Evolutionary conservation across 2,329 filamentous ascomycete species (phyloP), one percentile per base, ranked within the genome.

Genomic region (Colletotrichum noveboracense): DNA sequence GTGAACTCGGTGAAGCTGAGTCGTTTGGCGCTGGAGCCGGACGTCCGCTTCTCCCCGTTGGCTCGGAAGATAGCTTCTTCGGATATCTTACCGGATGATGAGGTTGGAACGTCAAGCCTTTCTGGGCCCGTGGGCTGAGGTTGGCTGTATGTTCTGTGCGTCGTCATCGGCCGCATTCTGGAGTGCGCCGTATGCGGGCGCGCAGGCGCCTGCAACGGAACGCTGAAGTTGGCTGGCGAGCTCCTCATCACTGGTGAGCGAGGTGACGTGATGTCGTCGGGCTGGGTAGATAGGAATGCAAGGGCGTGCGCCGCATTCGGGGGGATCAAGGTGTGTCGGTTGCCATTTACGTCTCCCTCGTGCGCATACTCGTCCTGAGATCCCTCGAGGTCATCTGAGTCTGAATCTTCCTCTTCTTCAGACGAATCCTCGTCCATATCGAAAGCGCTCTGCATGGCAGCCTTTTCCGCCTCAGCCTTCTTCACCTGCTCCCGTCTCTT

Each of bases 1-100:
- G 90, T 89, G 77, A 92, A 91, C 70, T 93, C 91, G 78, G 87
- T 89, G 78, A 93, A 91, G 84, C 89, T 92, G 71, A 91, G 86
- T 75, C 90, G 87, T 84, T 92, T 92, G 62, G 85, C 84, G 80
- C 89, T 91, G 13, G 88, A 89, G 55, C 85, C 85, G 32, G 91
- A 92, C 64, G 86, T 85, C 36, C 89, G 88, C 77, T 90, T 89
- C 70, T 90, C 88, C 64, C 80, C 80, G 70, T 79, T 80, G 60
- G 82, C 75, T 69, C 80, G 81, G 70, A 80, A 79, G 38, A 78
- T 78, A 30, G 78, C 77, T 56, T 88, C 85, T 60, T 87, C 86
- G 10, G 80, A 77, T 34, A 79, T 78, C 61, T 81, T 84, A 43
- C 76, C 78, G 48, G 80, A 69, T 32, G 80, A 73, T 60, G 78